Percentiles rank a stretch among this genome's conserved stretches.
Evolutionary conservation across 2,329 filamentous ascomycete genomes (phyloP).

Genomic region (Neonectria sp.): DNA sequence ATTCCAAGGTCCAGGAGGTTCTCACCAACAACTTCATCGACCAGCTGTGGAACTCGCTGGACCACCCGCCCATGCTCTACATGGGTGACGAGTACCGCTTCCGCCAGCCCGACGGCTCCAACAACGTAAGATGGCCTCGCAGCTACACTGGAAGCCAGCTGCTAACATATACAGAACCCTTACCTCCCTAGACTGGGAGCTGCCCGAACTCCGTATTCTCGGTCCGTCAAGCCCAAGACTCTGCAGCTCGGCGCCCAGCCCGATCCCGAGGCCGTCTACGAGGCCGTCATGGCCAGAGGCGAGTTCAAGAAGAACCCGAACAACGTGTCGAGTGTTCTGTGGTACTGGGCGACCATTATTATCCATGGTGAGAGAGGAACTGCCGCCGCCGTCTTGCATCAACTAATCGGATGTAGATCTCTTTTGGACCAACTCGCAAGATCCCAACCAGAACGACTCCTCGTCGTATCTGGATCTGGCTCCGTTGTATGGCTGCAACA

Average conservation of each 20-base stretch:
- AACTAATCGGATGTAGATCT: slow-evolving; percentile 62
- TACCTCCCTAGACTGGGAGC: slow-evolving; percentile 76
- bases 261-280: slow-evolving; percentile 75
- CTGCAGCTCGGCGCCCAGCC: slow-evolving; percentile 76
- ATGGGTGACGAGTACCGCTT: slow-evolving; percentile 75
- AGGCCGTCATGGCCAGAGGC: slow-evolving; percentile 70
- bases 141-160: fast-evolving
- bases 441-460: slow-evolving; percentile 74
- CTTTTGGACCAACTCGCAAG: slow-evolving; percentile 77
- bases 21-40: slow-evolving; percentile 79
- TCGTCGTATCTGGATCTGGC: slow-evolving; percentile 82
- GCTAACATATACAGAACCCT: slow-evolving; percentile 66
- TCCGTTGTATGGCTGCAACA: slow-evolving; percentile 79
- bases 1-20: slow-evolving; percentile 72
- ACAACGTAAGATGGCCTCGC: slow-evolving; percentile 65
- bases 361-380: slow-evolving; percentile 71
- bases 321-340: slow-evolving; percentile 79
- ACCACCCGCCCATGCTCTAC: slow-evolving; percentile 80
- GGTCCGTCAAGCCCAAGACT: slow-evolving; percentile 72
- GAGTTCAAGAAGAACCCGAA: slow-evolving; percentile 75
- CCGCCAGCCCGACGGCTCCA: slow-evolving; percentile 78
- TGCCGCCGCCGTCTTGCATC: fast-evolving
- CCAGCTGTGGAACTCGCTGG: slow-evolving; percentile 79
- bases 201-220: slow-evolving; percentile 77
- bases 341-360: slow-evolving; percentile 81